Base-by-base conservation (phyloP, 495 filamentous ascomycete genomes). In the Elaphomyces granulatus region DNA sequence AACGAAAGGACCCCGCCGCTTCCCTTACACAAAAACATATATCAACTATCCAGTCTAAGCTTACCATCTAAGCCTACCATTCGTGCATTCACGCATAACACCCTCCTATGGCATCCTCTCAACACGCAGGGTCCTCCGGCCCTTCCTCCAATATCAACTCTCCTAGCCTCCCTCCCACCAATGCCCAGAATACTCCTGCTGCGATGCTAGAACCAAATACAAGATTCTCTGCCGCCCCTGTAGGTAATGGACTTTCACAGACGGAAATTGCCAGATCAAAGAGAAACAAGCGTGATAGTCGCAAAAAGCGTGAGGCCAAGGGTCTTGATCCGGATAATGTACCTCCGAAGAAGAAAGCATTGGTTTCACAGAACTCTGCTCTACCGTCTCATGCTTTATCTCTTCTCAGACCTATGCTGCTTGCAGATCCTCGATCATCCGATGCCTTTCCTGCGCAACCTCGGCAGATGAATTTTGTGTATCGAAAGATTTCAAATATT, bases 241-340 rank as follows among this genome's bases (percentile, higher is more conserved):
- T 49, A 14, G 56, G 48, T 17, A 56, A 51, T 39, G 41, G 44
- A 19, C 59, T 52, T 2, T 53, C 38, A 3, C 64, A 65, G 45
- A 55, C 46, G 6, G 62, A 66, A 42, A 45, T 44, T 19, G 45
- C 49, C n/a, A 60, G 58, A 20, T 52, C 58, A 34, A 68, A 68
- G 38, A 56, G 64, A 37, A 65, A 62, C 40, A 68, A 68, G 49
- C 51, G 59, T 23, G 64, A 68, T 37, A 68, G 64, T 49, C 62
- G 64, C 36, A 87, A 87, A 58, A 86, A 86, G 59, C 71, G 82
- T 8, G 82, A 86, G 56, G 73, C 79, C 34, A 84, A 83, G 46
- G 73, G 68, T 19, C 63, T 66, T 10, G 63, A 67, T 12, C 38
- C 50, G 4, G 64, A 68, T 34, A 53, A 17, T 15, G 45, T 47